These are phyloP conservation scores for Begonia peltatifolia DNA, from an alignment of 306 rosid species.

Conservation along the genomic window DNA sequence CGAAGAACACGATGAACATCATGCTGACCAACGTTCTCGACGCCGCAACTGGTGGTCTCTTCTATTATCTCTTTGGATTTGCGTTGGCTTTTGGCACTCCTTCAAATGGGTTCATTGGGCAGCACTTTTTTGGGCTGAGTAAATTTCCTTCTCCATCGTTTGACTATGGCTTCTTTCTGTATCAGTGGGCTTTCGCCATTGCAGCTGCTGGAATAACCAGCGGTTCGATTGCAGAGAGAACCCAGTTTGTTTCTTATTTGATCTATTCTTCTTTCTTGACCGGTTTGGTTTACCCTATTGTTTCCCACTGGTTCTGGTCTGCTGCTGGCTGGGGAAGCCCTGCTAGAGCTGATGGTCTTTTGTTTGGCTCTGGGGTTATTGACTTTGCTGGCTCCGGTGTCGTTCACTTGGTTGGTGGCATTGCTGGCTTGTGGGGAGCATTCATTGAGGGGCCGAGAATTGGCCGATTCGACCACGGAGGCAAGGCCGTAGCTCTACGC, in stretches of 20 bases:
- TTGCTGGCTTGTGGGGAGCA: background rate
- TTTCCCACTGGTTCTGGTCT: constrained; percentile 2
- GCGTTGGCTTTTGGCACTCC: too few relatives aligned
- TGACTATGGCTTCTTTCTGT: too few relatives aligned
- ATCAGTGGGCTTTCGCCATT: too few relatives aligned
- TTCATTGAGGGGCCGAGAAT: background rate
- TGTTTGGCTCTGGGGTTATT: background rate
- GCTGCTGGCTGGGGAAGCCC: constrained; percentile 1
- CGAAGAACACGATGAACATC: too few relatives aligned
- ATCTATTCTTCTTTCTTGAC: background rate
- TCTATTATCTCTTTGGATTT: too few relatives aligned
- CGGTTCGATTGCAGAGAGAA: constrained; percentile 1
- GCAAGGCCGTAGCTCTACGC: background rate
- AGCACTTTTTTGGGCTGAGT: too few relatives aligned
- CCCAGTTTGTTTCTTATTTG: background rate
- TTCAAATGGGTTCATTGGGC: too few relatives aligned
- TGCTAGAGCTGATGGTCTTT: background rate
- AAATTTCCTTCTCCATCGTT: too few relatives aligned
- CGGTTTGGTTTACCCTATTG: background rate
- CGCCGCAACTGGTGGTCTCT: too few relatives aligned
- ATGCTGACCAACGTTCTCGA: too few relatives aligned
- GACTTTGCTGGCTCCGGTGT: background rate
- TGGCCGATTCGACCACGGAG: background rate
- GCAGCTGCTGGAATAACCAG: background rate
- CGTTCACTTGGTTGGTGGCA: background rate